Percentiles rank a stretch among this genome's conserved stretches.
These are phyloP conservation scores for Parsonsia alboflavescens DNA, from an alignment of 257 asterid species.

Conservation along the genomic window DNA sequence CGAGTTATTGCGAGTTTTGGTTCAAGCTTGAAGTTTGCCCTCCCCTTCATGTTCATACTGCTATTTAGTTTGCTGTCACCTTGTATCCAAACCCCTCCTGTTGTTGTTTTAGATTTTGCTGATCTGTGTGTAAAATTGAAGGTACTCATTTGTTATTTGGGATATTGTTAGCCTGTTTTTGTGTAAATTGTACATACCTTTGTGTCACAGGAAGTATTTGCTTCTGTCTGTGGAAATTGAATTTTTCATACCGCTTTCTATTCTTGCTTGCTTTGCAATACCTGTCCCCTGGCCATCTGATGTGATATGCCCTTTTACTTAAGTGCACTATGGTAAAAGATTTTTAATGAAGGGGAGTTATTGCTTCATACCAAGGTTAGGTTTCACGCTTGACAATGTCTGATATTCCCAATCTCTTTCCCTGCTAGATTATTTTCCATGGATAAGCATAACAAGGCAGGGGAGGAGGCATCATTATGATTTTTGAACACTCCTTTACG, in stretches of 20 bases:
- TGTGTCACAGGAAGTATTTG: neutral
- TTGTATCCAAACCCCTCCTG: too few species aligned
- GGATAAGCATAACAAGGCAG: too few species aligned
- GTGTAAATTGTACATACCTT: neutral
- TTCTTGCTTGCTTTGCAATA: neutral
- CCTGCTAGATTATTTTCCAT: too few species aligned
- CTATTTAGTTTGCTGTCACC: neutral
- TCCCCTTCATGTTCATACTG: neutral
- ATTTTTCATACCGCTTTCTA: neutral
- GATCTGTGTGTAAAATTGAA: constrained; percentile 12
- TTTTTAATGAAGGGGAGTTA: too few species aligned
- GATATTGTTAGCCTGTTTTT: neutral
- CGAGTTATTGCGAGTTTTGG: neutral
- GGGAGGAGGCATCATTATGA: too few species aligned
- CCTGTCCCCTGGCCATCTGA: neutral
- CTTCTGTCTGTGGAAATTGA: neutral
- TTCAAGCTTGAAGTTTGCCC: neutral
- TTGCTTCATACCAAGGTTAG: too few species aligned
- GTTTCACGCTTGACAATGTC: too few species aligned
- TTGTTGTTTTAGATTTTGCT: neutral
- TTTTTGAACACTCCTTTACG: too few species aligned
- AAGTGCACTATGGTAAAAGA: neutral
- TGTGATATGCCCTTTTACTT: neutral
- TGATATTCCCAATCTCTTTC: too few species aligned
- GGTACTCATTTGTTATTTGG: neutral